Evolutionary conservation across 1,284 basidiomycete species (phyloP), one percentile per base, ranked within the genome.

Genomic region (Cryptococcus sp.): DNA sequence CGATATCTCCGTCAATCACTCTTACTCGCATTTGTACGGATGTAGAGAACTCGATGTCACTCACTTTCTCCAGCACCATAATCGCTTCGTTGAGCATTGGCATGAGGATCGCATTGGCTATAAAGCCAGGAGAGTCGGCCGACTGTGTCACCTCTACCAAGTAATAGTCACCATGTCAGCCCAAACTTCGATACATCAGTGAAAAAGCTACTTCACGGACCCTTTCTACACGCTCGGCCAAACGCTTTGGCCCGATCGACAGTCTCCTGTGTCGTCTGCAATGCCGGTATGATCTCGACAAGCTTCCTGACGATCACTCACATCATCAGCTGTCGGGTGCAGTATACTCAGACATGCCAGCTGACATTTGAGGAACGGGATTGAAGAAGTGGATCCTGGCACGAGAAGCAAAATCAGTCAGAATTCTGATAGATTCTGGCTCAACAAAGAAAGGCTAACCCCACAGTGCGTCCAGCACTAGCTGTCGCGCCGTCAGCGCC

Each of bases 361-460:
- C 66, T 50, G 45, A 68, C 92, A 96, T 96, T 42, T 93, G 89
- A 5, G 91, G 91, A 3, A 94, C 92, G 4, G 93, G 93, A 75
- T 97, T 96, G 82, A 97, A 96, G 81, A 94, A 96, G 79, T 96
- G 93, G 46, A 95, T 80, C 15, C 92, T 74, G 59, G 50, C 59
- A 39, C n/a, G 45, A 47, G 50, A 56, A 47, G 52, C 55, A 53
- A 39, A 6, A 42, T 52, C 51, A 57, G 45, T 41, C 51, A 17
- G 19, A 22, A 19, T 13, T 11, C 11, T 49, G 15, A 6, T 19
- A 3, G 27, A n/a, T 17, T 42, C n/a, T 6, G 19, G 13, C 31
- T 35, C 31, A 35, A 35, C 31, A 10, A 35, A 2, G 13, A 8
- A 38, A 52, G 16, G 54, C 53, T 59, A 44, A 61, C 62, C 64